These are phyloP conservation scores for Tausonia pullulans DNA, from an alignment of 1,284 basidiomycete genomes.

Conservation along the genomic window DNA sequence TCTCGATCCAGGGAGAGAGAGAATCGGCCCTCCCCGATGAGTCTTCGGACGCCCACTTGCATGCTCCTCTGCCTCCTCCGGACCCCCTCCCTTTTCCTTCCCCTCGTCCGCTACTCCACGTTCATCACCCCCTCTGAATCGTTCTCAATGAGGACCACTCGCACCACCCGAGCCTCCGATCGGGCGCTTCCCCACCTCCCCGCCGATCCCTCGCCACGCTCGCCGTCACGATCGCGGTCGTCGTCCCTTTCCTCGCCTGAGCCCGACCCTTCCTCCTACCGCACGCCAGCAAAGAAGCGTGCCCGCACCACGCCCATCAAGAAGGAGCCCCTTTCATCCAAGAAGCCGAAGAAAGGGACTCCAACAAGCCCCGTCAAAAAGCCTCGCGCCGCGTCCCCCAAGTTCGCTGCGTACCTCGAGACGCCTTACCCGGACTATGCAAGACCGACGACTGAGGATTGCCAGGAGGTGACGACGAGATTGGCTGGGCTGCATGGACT, in stretches of 20 bases:
- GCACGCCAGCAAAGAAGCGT: not conserved
- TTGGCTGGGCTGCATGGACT: conserved; percentile 34
- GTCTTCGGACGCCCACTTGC: no score
- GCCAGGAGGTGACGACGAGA: conserved; percentile 40
- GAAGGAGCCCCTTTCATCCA: conserved; percentile 5
- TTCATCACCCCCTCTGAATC: not conserved
- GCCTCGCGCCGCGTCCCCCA: conserved; percentile 7
- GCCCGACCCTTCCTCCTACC: not conserved
- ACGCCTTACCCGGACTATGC: conserved; percentile 46
- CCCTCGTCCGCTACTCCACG: not conserved
- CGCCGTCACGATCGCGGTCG: not conserved
- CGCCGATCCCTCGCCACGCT: not conserved
- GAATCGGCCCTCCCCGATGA: no score
- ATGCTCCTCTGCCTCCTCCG: no score
- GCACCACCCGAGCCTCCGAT: not conserved
- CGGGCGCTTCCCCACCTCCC: not conserved
- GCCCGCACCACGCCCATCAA: not conserved
- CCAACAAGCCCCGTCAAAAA: not conserved
- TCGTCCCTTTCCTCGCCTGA: not conserved
- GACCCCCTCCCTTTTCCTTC: no score
- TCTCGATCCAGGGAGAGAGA: no score
- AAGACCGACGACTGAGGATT: conserved; percentile 45
- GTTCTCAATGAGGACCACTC: not conserved
- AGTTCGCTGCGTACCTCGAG: conserved; percentile 17
- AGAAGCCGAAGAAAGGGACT: conserved; percentile 21